These are phyloP conservation scores for Schwanniomyces vanrijiae DNA, from an alignment of 805 yeast species.

Conservation along the genomic window DNA sequence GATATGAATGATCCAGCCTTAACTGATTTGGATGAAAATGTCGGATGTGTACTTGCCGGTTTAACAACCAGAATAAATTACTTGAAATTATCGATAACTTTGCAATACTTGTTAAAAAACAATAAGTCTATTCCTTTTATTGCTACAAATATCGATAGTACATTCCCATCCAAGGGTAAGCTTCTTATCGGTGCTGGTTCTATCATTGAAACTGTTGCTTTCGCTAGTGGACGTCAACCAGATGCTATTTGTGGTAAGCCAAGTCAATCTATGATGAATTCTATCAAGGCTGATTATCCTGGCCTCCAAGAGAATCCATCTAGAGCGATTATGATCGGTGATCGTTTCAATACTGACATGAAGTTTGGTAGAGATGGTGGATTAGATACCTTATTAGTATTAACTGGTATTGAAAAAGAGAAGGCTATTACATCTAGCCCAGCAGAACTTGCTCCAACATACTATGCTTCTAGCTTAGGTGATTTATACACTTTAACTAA, in stretches of 20 bases:
- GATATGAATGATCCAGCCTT: constrained; percentile 56
- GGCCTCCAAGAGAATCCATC: constrained; percentile 48
- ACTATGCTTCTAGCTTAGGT: constrained; percentile 71
- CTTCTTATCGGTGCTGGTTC: constrained; percentile 96
- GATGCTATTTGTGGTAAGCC: constrained; percentile 90
- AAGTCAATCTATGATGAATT: constrained; percentile 82
- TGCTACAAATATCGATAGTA: constrained; percentile 94
- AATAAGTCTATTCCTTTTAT: constrained; percentile 65
- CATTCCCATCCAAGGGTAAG: constrained; percentile 86
- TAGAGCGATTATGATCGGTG: constrained; percentile 90
- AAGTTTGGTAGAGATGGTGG: constrained; percentile 87
- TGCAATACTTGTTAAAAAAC: constrained; percentile 70
- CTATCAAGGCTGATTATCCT: constrained; percentile 66
- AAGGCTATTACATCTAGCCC: constrained; percentile 47
- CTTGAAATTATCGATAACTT: constrained; percentile 73
- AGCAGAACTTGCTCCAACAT: constrained; percentile 56
- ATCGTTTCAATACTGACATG: constrained; percentile 93
- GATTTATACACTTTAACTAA: constrained; percentile 44
- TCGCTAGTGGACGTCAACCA: constrained; percentile 78
- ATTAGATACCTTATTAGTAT: constrained; percentile 79
- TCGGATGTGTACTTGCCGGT: constrained; percentile 91
- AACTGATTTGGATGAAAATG: constrained; percentile 62
- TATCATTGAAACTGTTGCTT: constrained; percentile 72
- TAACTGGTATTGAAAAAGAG: constrained; percentile 89
- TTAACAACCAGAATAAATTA: constrained; percentile 77